These are phyloP conservation scores for Crassisporium funariophilum DNA, from an alignment of 768 basidiomycete genomes.

Conservation along the genomic window DNA sequence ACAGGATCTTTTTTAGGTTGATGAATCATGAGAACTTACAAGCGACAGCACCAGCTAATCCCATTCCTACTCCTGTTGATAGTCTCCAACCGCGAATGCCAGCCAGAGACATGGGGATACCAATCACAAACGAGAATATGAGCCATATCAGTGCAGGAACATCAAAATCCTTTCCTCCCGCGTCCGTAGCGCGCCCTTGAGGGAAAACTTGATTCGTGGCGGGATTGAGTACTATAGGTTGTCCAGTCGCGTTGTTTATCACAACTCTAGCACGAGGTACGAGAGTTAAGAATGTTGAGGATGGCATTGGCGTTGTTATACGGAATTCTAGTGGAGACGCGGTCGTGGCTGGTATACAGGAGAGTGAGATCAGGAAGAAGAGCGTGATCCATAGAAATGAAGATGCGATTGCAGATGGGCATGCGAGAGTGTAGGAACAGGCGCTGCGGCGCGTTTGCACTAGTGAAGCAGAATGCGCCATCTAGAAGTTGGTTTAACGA, in stretches of 20 bases:
- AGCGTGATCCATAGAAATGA: background rate
- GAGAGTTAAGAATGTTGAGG: background rate
- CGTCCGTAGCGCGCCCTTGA: slow-evolving; percentile 62
- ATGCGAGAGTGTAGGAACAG: background rate
- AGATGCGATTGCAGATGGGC: background rate
- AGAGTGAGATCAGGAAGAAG: background rate
- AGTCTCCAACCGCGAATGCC: slow-evolving; percentile 61
- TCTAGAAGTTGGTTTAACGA: background rate
- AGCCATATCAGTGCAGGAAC: slow-evolving; percentile 61
- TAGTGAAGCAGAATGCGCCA: background rate
- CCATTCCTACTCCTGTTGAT: slow-evolving; percentile 56
- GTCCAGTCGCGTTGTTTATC: slow-evolving; percentile 40
- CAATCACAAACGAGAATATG: slow-evolving; percentile 50
- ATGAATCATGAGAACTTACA: slow-evolving; percentile 35
- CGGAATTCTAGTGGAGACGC: background rate
- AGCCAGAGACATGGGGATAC: slow-evolving; percentile 53
- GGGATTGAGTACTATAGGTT: slow-evolving; percentile 46
- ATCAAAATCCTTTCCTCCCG: slow-evolving; percentile 50
- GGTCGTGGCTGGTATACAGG: background rate
- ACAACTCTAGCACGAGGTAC: background rate
- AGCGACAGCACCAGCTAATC: slow-evolving; percentile 49
- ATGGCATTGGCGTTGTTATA: too few species aligned
- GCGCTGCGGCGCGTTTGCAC: background rate
- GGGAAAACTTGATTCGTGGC: slow-evolving; percentile 42
- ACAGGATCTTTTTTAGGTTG: background rate